Conservation (phyloP, 2,329 filamentous ascomycete species). For the Fusarium heterosporum region DNA sequence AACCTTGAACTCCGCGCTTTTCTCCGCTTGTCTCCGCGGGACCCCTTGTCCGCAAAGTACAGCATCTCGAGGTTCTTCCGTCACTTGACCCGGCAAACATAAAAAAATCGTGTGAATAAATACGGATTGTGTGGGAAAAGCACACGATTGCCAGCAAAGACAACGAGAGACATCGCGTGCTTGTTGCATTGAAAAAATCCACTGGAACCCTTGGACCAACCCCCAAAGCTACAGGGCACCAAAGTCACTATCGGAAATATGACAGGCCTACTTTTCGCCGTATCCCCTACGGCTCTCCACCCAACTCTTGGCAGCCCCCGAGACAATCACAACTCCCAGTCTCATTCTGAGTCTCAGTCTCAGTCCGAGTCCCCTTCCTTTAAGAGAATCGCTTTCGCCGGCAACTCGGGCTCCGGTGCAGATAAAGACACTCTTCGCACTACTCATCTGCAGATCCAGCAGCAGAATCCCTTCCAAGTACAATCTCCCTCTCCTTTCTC, state of each 20-base stretch:
- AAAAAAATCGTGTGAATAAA: constrained; percentile 4
- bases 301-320: constrained; percentile 58
- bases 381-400: constrained; percentile 39
- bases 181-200: constrained; percentile 12
- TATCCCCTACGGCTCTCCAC: constrained; percentile 62
- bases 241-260: constrained; percentile 35
- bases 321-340: constrained; percentile 33
- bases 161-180: constrained; percentile 38
- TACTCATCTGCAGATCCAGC: constrained; percentile 13
- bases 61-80: not conserved
- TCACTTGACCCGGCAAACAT: not conserved
- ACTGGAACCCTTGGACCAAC: too few species aligned
- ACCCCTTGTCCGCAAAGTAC: constrained; percentile 39
- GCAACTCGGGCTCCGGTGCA: constrained; percentile 1
- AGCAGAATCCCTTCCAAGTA: constrained; percentile 7
- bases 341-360: constrained; percentile 33
- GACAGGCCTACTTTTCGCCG: constrained; percentile 46
- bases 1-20: constrained; percentile 38
- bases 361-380: too few species aligned
- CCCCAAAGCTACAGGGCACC: not conserved
- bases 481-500: constrained; percentile 22
- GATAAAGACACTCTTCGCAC: constrained; percentile 13
- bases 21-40: constrained; percentile 43
- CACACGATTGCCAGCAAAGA: constrained; percentile 27
- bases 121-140: constrained; percentile 10